These are phyloP conservation scores for Xylaria digitata DNA, from an alignment of 2,329 filamentous ascomycete species.

Conservation along the genomic window DNA sequence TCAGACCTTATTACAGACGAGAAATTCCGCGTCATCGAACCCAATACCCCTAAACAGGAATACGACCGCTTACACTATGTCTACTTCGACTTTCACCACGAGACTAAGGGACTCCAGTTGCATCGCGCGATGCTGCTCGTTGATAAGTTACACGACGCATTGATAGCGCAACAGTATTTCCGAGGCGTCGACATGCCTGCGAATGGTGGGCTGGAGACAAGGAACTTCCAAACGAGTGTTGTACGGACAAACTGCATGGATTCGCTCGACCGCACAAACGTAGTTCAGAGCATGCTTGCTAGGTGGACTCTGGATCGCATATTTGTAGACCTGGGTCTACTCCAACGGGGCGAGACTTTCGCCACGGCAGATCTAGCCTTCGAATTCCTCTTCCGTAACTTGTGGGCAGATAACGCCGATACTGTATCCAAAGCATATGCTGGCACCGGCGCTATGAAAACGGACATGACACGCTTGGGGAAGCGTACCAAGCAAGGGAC, in stretches of 20 bases:
- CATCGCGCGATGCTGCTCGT: slow-evolving; percentile 89
- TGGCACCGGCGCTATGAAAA: slow-evolving; percentile 96
- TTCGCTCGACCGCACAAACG: slow-evolving; percentile 96
- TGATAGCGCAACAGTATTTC: slow-evolving; percentile 89
- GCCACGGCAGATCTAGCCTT: slow-evolving; percentile 81
- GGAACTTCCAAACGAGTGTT: slow-evolving; percentile 85
- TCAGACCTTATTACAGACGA: slow-evolving; percentile 76
- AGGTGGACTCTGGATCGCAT: slow-evolving; percentile 90
- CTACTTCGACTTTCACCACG: slow-evolving; percentile 98
- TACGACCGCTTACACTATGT: slow-evolving; percentile 93
- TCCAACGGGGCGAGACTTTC: slow-evolving; percentile 80
- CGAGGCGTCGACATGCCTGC: slow-evolving; percentile 87
- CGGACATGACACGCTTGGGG: slow-evolving; percentile 95
- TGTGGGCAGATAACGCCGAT: slow-evolving; percentile 99
- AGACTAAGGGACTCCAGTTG: slow-evolving; percentile 95
- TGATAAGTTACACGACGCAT: slow-evolving; percentile 80
- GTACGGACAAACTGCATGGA: slow-evolving; percentile 99
- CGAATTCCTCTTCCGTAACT: slow-evolving; percentile 91
- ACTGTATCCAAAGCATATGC: slow-evolving; percentile 93
- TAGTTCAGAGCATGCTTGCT: slow-evolving; percentile 96
- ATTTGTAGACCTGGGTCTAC: slow-evolving; percentile 83
- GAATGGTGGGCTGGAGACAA: slow-evolving; percentile 80
- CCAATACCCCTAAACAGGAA: slow-evolving; percentile 64
- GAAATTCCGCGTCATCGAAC: slow-evolving; percentile 83
- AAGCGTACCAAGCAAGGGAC: slow-evolving; percentile 86